Evolutionary conservation across 805 yeast genomes (phyloP).

Genomic region (Komagataella kurtzmanii): DNA sequence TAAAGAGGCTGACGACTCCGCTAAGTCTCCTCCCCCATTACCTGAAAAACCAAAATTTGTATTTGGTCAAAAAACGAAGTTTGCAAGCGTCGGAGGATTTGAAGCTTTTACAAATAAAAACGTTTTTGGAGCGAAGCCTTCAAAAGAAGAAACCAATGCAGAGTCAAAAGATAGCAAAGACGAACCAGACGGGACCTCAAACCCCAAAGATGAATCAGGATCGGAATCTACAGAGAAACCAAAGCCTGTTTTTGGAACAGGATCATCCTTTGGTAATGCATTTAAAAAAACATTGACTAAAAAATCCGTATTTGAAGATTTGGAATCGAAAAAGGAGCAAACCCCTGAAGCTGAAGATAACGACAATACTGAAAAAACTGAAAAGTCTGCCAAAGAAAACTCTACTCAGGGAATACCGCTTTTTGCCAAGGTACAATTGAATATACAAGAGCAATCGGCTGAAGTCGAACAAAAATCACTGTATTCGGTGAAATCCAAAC

Average conservation of each 20-base stretch:
- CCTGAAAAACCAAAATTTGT: slow-evolving; percentile 30
- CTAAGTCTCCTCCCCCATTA: neutral
- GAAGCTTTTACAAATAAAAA: slow-evolving; percentile 17
- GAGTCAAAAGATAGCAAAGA: neutral
- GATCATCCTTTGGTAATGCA: slow-evolving; percentile 36
- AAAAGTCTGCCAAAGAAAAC: slow-evolving; percentile 13
- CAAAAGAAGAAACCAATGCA: slow-evolving; percentile 5
- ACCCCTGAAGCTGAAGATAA: slow-evolving; percentile 6
- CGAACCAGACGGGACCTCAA: slow-evolving; percentile 1
- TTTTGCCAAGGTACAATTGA: slow-evolving; percentile 46
- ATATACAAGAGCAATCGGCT: slow-evolving; percentile 62
- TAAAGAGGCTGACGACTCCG: neutral
- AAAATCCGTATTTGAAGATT: slow-evolving; percentile 42
- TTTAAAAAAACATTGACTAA: slow-evolving; percentile 36
- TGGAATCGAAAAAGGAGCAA: slow-evolving; percentile 2
- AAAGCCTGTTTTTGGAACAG: slow-evolving; percentile 28
- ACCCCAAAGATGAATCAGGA: neutral
- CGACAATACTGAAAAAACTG: slow-evolving; percentile 7
- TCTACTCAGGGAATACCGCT: slow-evolving; percentile 15
- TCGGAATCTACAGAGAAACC: slow-evolving; percentile 4
- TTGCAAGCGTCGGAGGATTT: slow-evolving; percentile 30
- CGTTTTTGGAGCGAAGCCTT: slow-evolving; percentile 20
- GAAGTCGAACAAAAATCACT: slow-evolving; percentile 75
- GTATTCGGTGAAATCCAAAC: slow-evolving; percentile 60
- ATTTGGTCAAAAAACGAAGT: slow-evolving; percentile 39